Percentiles rank a stretch among this genome's conserved stretches.
These are phyloP conservation scores for Alliaria petiolata DNA, from an alignment of 345 rosid genomes.

Conservation along the genomic window DNA sequence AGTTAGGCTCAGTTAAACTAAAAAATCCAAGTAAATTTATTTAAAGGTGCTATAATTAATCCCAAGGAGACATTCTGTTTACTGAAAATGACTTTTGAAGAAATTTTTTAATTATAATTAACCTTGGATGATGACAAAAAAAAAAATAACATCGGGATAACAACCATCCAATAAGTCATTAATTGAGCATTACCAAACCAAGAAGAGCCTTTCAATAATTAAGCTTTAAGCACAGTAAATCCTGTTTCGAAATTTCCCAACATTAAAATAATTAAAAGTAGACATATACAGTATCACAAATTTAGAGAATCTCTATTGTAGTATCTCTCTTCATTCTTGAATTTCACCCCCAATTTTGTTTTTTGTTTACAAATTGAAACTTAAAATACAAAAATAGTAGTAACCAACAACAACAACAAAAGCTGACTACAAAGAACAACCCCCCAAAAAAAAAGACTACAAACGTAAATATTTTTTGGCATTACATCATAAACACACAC, in stretches of 20 bases:
- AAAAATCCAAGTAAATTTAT: not conserved
- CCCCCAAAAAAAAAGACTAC: not conserved
- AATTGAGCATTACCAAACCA: constrained; percentile 18
- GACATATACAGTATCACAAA: constrained; percentile 6
- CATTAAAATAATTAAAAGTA: not conserved
- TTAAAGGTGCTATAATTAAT: not conserved
- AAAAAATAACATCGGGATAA: not conserved
- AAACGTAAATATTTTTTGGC: constrained; percentile 18
- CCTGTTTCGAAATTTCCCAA: not conserved
- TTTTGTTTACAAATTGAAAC: constrained; percentile 25
- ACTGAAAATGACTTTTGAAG: constrained; percentile 13
- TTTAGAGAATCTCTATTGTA: not conserved
- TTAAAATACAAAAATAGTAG: constrained; percentile 19
- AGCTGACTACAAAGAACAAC: constrained; percentile 9
- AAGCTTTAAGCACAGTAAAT: constrained; percentile 16
- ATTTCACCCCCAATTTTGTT: not conserved
- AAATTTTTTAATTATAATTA: not conserved
- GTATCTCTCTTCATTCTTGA: not conserved
- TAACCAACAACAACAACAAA: constrained; percentile 21
- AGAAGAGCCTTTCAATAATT: constrained; percentile 4
- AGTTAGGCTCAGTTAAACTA: not conserved
- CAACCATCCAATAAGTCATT: constrained; percentile 19
- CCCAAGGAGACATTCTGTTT: constrained; percentile 24
- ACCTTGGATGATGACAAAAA: too few species aligned
- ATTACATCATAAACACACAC: constrained; percentile 23